Evolutionary conservation across 345 rosid genomes (phyloP).

Genomic region (Pseudoturritis turrita): DNA sequence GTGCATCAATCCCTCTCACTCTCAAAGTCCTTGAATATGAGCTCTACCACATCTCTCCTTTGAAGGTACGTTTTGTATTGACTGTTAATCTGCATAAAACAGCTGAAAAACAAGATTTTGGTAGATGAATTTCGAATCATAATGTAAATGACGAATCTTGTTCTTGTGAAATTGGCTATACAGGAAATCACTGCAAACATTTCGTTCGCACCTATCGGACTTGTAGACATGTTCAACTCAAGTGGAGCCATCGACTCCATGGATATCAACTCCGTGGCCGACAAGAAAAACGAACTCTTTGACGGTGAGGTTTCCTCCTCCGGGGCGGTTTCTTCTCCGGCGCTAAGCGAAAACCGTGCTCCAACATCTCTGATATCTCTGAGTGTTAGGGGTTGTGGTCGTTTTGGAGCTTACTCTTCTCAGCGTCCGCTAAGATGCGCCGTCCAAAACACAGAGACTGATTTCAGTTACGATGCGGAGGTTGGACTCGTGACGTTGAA

Average conservation of each 20-base stretch:
- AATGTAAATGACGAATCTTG: constrained; percentile 7
- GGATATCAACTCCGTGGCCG: constrained; percentile 37
- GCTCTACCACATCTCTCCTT: constrained; percentile 79
- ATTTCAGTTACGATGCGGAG: constrained; percentile 47
- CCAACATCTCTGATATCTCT: constrained; percentile 50
- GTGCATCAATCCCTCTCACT: constrained; percentile 74
- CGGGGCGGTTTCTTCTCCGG: constrained; percentile 28
- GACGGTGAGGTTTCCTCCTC: constrained; percentile 54
- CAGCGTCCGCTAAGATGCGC: constrained; percentile 64
- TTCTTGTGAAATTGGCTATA: neutral
- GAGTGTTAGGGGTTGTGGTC: constrained; percentile 70
- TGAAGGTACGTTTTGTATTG: constrained; percentile 44
- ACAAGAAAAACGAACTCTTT: constrained; percentile 36
- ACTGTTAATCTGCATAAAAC: neutral
- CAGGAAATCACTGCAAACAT: constrained; percentile 62
- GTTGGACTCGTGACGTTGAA: constrained; percentile 55
- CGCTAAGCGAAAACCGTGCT: constrained; percentile 40
- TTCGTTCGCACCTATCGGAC: constrained; percentile 82
- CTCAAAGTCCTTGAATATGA: constrained; percentile 83
- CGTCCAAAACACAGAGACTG: constrained; percentile 46
- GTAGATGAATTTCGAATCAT: neutral
- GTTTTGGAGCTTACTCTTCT: constrained; percentile 70
- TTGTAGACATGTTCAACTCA: constrained; percentile 82
- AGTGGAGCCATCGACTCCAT: constrained; percentile 69
- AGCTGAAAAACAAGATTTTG: neutral